These are phyloP conservation scores for Aspergillus novofumigatus DNA, from an alignment of 2,329 filamentous ascomycete genomes.

Conservation along the genomic window DNA sequence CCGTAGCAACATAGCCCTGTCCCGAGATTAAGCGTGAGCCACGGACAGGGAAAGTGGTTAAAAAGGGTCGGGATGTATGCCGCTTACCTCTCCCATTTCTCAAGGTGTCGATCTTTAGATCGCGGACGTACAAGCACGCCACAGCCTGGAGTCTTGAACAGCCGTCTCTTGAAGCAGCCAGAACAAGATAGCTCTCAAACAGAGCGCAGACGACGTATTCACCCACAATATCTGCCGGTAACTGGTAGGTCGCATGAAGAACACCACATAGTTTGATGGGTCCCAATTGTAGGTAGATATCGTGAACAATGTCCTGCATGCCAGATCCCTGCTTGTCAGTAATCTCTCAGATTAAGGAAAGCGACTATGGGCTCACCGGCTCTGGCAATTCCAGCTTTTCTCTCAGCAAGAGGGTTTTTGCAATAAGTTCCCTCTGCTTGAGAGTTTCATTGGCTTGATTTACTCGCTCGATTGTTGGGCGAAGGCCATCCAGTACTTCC, in stretches of 20 bases:
- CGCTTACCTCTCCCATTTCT: slow-evolving; percentile 33
- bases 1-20: slow-evolving; percentile 82
- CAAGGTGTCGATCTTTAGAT: slow-evolving; percentile 35
- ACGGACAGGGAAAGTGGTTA: slow-evolving; percentile 7
- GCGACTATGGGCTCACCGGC: slow-evolving; percentile 52
- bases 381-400: slow-evolving; percentile 72
- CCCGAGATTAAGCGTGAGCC: neutral
- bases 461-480: slow-evolving; percentile 72
- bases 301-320: slow-evolving; percentile 31
- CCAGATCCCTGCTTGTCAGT: slow-evolving; percentile 10
- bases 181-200: slow-evolving; percentile 74
- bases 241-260: slow-evolving; percentile 78
- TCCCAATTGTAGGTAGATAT: slow-evolving; percentile 73
- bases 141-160: slow-evolving; percentile 68
- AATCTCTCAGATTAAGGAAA: neutral
- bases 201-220: slow-evolving; percentile 80
- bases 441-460: slow-evolving; percentile 80
- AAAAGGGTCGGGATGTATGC: neutral
- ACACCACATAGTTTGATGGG: slow-evolving; percentile 77
- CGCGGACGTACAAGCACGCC: slow-evolving; percentile 63
- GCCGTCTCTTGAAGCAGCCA: slow-evolving; percentile 64
- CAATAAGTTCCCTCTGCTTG: slow-evolving; percentile 63
- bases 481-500: slow-evolving; percentile 65
- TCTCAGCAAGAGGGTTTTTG: slow-evolving; percentile 81
- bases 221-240: slow-evolving; percentile 62